Percentiles rank a stretch among this genome's conserved stretches.
These are phyloP conservation scores for Kwoniella sp. DNA, from an alignment of 768 basidiomycete genomes.

Conservation along the genomic window DNA sequence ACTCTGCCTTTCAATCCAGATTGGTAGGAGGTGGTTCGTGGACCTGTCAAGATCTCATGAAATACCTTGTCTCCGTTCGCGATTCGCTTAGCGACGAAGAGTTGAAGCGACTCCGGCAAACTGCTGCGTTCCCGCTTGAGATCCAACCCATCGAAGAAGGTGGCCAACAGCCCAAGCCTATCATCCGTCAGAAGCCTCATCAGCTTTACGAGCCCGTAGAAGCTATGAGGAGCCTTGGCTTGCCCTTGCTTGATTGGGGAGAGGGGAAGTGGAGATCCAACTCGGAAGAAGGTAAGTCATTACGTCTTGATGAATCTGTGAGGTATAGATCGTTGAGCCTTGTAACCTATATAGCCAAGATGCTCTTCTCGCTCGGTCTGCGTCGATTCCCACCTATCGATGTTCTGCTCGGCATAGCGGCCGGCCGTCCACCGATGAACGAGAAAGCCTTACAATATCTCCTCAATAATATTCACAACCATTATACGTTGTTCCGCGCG, in stretches of 20 bases:
- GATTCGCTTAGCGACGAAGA: slow-evolving; percentile 66
- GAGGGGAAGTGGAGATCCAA: slow-evolving; percentile 74
- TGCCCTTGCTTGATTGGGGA: slow-evolving; percentile 90
- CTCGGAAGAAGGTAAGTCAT: slow-evolving; percentile 83
- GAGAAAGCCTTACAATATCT: slow-evolving; percentile 75
- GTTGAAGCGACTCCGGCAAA: slow-evolving; percentile 62
- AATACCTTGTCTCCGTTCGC: slow-evolving; percentile 82
- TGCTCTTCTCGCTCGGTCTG: slow-evolving; percentile 66
- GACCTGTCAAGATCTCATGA: slow-evolving; percentile 79
- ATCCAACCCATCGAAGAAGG: slow-evolving; percentile 14
- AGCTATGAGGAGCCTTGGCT: slow-evolving; percentile 67
- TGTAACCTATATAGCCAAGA: slow-evolving; percentile 68
- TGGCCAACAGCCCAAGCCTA: slow-evolving; percentile 8
- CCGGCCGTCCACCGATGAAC: slow-evolving; percentile 57
- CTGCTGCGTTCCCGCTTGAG: slow-evolving; percentile 69
- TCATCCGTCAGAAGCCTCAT: slow-evolving; percentile 66
- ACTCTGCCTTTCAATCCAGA: slow-evolving; percentile 30
- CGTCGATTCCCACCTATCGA: slow-evolving; percentile 68
- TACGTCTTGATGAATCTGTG: too few relatives aligned
- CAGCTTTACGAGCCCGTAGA: slow-evolving; percentile 84
- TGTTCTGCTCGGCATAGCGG: slow-evolving; percentile 69
- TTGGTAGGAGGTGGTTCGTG: slow-evolving; percentile 61
- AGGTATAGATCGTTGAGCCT: too few relatives aligned
- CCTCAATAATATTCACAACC: slow-evolving; percentile 67
- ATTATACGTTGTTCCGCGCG: slow-evolving; percentile 57